A percentile compares a stretch with the other conserved stretches of the same genome.
Evolutionary conservation across 345 rosid species (phyloP).

Genomic region (Syzygium aromaticum): DNA sequence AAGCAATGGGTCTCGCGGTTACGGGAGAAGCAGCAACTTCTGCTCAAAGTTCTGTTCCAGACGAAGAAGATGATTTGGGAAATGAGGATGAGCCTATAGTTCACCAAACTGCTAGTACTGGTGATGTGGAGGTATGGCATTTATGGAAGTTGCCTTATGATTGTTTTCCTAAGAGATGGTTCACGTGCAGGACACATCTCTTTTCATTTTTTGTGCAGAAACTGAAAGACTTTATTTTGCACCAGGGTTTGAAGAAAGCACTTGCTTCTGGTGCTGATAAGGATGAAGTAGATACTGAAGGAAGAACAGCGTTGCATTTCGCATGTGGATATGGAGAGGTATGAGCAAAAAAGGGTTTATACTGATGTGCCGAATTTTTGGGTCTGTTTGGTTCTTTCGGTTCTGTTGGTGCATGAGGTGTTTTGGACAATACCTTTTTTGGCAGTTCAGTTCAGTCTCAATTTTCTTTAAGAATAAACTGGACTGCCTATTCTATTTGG

Average conservation of each 20-base stretch:
- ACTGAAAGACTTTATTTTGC: neutral
- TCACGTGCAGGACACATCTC: neutral
- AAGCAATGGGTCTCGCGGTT: constrained; percentile 94
- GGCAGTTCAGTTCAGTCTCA: neutral
- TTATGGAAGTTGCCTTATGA: neutral
- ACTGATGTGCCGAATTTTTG: neutral
- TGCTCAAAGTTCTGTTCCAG: constrained; percentile 39
- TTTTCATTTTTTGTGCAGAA: neutral
- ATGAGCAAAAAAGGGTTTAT: constrained; percentile 3
- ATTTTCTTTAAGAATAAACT: neutral
- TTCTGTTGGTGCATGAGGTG: neutral
- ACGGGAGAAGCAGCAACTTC: constrained; percentile 59
- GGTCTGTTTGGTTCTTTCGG: neutral
- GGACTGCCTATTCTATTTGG: neutral
- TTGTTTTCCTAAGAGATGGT: neutral
- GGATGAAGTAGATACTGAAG: constrained; percentile 98
- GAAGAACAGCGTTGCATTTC: constrained; percentile 97
- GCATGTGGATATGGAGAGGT: constrained; percentile 99
- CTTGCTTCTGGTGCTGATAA: constrained; percentile 83
- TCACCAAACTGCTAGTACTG: constrained; percentile 85
- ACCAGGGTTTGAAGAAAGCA: constrained; percentile 77
- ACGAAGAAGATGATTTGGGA: constrained; percentile 62
- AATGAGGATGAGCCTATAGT: constrained; percentile 89
- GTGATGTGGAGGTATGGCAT: constrained; percentile 77
- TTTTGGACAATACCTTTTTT: neutral